These are phyloP conservation scores for Sideroxylon spinosum DNA, from an alignment of 179 eudicot genomes.

Conservation along the genomic window DNA sequence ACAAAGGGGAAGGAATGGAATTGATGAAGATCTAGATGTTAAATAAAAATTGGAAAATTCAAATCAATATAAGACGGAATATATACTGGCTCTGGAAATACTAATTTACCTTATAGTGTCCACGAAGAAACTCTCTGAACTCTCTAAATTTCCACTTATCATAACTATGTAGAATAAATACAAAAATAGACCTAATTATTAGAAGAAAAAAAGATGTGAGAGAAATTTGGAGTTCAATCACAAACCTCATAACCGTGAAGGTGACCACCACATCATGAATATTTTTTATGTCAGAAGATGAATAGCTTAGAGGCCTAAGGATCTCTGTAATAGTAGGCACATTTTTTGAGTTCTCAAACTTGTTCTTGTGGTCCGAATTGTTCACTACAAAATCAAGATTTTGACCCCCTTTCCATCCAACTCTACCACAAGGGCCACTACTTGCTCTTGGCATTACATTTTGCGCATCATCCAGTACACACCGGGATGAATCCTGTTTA, in stretches of 20 bases:
- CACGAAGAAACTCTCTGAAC: constrained; percentile 5
- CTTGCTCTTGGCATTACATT: constrained; percentile 23
- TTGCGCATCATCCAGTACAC: constrained; percentile 26
- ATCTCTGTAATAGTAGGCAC: constrained; percentile 52
- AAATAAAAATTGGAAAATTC: background rate
- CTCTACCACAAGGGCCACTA: constrained; percentile 31
- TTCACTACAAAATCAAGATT: constrained; percentile 27
- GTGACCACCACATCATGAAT: constrained; percentile 63
- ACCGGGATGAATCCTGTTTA: constrained; percentile 35
- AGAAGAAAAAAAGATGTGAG: constrained; percentile 4
- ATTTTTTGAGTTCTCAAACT: constrained; percentile 39
- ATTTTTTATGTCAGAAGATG: constrained; percentile 51
- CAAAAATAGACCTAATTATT: background rate
- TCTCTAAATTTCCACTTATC: background rate
- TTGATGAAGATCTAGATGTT: background rate
- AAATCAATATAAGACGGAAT: background rate
- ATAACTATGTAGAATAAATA: background rate
- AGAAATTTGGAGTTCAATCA: constrained; percentile 15
- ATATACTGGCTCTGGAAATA: background rate
- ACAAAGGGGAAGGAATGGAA: too few species aligned
- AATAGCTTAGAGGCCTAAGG: constrained; percentile 73
- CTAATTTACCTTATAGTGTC: background rate
- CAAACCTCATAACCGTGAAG: constrained; percentile 73
- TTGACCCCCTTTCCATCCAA: constrained; percentile 27
- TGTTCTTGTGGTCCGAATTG: constrained; percentile 38